Evolutionary conservation across 768 basidiomycete species (phyloP), one percentile per base, ranked within the genome.

Genomic region (Leccinum ochraceum): DNA sequence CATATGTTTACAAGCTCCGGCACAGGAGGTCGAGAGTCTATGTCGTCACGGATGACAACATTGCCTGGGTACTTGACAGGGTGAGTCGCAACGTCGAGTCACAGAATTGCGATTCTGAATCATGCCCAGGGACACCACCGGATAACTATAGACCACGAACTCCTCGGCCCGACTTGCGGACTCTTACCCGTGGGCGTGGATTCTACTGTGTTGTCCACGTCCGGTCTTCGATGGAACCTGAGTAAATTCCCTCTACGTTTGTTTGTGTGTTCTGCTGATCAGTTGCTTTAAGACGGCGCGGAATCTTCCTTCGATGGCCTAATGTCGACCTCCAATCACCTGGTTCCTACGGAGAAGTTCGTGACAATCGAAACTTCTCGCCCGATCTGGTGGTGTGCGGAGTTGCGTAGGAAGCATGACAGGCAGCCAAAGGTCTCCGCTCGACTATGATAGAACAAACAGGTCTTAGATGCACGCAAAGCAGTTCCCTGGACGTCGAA

Each of bases 301-400:
- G 75, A 78, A 63, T 97, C 95, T 0, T 92, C 88, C 0, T 92
- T 98, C 60, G 87, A 90, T 44, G 92, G 92, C 0, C 68, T 93
- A 24, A 74, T 99, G 0, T 98, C 96, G 1, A 97, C 95, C 0
- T 98, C 95, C 0, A 99, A 99, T 68, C 94, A 97, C 65, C 80
- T 99, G 7, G 71, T 93, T 0, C 86, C 87, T 0, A 80, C 81
- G 2, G 81, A 89, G 62, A 76, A 80, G 20, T 70, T 80, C 1
- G 89, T 97, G 6, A 85, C 81, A 69, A 78, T 98, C 55, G 83
- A 83, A 69, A 98, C 95, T 0, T 83, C 88, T 24, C 83, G 81
- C 54, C 90, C 94, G 0, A 89, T 99, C 48, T 89, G 92, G 84
- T 99, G 95, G 96, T 90, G 89, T 24, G 87, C 83, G 54, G 94